A percentile compares a stretch with the other conserved stretches of the same genome.
Conservation (phyloP, 306 rosid genomes). For the Fragaria vesca region DNA sequence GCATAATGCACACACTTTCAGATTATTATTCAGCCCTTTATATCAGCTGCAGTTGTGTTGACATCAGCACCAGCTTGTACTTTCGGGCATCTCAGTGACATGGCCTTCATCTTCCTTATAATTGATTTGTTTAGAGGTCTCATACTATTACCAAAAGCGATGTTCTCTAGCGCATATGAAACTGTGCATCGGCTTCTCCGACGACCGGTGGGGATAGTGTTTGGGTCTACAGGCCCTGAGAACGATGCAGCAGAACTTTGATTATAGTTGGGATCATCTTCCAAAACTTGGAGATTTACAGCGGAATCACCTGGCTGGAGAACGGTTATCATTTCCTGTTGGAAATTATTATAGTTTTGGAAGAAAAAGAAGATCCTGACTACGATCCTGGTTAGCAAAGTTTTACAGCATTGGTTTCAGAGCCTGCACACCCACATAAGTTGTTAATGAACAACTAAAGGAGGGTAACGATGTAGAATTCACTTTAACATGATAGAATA, state of each 20-base stretch:
- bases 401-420: not conserved
- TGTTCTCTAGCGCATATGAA: not conserved
- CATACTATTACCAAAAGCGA: not conserved
- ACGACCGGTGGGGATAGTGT: not conserved
- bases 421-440: not conserved
- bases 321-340: not conserved
- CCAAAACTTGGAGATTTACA: not conserved
- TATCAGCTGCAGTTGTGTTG: not conserved
- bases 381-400: not conserved
- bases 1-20: not conserved
- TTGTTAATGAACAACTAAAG: not conserved
- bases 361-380: not conserved
- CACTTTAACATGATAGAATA: not conserved
- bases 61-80: not conserved
- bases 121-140: not conserved
- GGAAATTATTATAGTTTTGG: not conserved
- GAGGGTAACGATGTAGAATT: not conserved
- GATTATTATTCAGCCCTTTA: not conserved
- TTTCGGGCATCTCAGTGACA: not conserved
- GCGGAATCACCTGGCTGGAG: not conserved
- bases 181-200: not conserved
- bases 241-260: not conserved
- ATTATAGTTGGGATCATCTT: not conserved
- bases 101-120: constrained; percentile 6
- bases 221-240: not conserved